Evolutionary conservation across 2,329 filamentous ascomycete genomes (phyloP).

Genomic region (Cercospora sp.): DNA sequence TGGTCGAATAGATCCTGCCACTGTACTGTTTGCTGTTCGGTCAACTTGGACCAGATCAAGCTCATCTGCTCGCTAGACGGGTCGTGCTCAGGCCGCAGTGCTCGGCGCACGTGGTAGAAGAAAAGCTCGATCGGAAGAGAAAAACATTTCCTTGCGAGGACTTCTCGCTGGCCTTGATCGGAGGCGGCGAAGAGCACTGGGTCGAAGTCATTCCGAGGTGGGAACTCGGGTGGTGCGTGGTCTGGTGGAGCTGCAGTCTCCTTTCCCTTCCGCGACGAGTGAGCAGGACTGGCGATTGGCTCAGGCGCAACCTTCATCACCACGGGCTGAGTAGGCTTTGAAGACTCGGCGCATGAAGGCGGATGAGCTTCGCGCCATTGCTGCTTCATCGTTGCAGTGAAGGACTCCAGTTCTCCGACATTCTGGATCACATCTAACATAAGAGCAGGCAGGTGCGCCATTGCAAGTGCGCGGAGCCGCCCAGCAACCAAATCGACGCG

Average conservation of each 20-base stretch:
- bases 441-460: background rate
- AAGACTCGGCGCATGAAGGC: background rate
- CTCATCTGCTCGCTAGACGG: background rate
- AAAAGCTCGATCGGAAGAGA: slow-evolving; percentile 4
- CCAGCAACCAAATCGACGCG: background rate
- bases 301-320: background rate
- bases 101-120: slow-evolving; percentile 1
- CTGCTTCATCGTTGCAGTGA: background rate
- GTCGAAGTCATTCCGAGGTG: background rate
- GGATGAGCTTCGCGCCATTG: background rate
- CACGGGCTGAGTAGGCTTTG: background rate
- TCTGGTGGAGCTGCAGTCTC: background rate
- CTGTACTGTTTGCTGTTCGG: background rate
- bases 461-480: background rate
- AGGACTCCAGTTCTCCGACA: background rate
- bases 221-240: background rate
- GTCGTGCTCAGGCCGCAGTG: background rate
- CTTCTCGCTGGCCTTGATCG: background rate
- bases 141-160: background rate
- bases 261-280: background rate
- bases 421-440: background rate
- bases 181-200: background rate
- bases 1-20: background rate
- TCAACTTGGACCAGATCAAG: slow-evolving; percentile 6
- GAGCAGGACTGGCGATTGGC: background rate